A percentile compares a stretch with the other conserved stretches of the same genome.
Conservation (phyloP, 2,329 filamentous ascomycete species). For the Apiospora koreana region DNA sequence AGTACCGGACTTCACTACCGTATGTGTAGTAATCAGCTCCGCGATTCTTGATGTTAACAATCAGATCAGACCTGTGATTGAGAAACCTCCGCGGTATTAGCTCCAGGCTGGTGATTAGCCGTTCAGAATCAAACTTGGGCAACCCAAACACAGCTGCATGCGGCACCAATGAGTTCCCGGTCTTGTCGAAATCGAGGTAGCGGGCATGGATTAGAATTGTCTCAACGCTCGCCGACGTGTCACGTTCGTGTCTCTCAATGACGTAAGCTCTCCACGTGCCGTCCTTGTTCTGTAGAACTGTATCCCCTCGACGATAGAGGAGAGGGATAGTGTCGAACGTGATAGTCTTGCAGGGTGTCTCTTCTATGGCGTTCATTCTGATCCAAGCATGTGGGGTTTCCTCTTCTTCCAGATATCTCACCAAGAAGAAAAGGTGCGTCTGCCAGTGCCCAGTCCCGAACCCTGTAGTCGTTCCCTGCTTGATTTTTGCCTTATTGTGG, state of each 20-base stretch:
- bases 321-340: constrained; percentile 13
- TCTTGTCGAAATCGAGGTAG: constrained; percentile 21
- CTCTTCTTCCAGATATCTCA: not conserved
- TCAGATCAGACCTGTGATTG: not conserved
- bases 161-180: constrained; percentile 18
- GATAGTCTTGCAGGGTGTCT: not conserved
- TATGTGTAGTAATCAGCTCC: not conserved
- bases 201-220: constrained; percentile 16
- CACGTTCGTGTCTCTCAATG: not conserved
- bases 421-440: not conserved
- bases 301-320: constrained; percentile 18
- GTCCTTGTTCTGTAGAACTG: not conserved
- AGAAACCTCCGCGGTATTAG: not conserved
- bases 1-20: not conserved
- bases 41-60: not conserved
- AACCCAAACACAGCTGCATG: constrained; percentile 14
- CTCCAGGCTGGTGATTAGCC: not conserved
- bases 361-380: not conserved
- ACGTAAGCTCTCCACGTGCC: not conserved
- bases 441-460: not conserved
- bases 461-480: not conserved
- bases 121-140: not conserved
- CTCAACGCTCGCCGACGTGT: not conserved
- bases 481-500: not conserved
- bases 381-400: not conserved